These are phyloP conservation scores for Cylindricascospora bacillispora DNA, from an alignment of 1,139 yeast genomes.

Conservation along the genomic window DNA sequence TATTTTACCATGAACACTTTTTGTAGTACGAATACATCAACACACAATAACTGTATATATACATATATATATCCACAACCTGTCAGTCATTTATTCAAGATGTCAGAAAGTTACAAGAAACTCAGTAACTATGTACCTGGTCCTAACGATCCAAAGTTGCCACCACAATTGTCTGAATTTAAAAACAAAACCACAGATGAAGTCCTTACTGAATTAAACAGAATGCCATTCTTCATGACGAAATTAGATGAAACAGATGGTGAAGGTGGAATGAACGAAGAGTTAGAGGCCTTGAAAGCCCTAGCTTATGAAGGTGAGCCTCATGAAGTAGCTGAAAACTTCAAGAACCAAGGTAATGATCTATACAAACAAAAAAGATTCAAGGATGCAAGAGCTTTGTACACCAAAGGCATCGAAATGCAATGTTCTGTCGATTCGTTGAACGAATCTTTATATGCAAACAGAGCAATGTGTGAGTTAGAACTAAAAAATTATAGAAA, in stretches of 20 bases:
- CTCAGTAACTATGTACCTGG: conserved; percentile 51
- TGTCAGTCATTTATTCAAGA: too few relatives aligned
- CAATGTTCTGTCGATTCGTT: conserved; percentile 41
- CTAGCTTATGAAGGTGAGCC: conserved; percentile 95
- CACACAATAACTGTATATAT: too few relatives aligned
- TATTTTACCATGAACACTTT: too few relatives aligned
- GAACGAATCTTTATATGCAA: conserved; percentile 53
- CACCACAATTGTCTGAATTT: conserved; percentile 66
- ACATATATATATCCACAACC: too few relatives aligned
- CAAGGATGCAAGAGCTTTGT: conserved; percentile 63
- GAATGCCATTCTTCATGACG: conserved; percentile 92
- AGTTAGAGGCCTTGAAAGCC: conserved; percentile 79
- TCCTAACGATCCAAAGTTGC: conserved; percentile 68
- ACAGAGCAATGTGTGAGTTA: conserved; percentile 86
- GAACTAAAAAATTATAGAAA: conserved; percentile 74
- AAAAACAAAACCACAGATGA: conserved; percentile 63
- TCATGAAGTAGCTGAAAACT: conserved; percentile 76
- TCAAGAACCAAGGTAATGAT: conserved; percentile 89
- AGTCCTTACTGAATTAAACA: conserved; percentile 63
- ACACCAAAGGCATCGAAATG: conserved; percentile 69
- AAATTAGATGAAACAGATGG: conserved; percentile 67
- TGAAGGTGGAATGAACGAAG: conserved; percentile 61
- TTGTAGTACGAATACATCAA: too few relatives aligned
- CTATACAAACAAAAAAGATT: conserved; percentile 59
- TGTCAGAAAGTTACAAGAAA: conserved; percentile 21